A percentile compares a stretch with the other conserved stretches of the same genome.
Evolutionary conservation across 2,329 filamentous ascomycete genomes (phyloP).

Genomic region (Xylaria sp.): DNA sequence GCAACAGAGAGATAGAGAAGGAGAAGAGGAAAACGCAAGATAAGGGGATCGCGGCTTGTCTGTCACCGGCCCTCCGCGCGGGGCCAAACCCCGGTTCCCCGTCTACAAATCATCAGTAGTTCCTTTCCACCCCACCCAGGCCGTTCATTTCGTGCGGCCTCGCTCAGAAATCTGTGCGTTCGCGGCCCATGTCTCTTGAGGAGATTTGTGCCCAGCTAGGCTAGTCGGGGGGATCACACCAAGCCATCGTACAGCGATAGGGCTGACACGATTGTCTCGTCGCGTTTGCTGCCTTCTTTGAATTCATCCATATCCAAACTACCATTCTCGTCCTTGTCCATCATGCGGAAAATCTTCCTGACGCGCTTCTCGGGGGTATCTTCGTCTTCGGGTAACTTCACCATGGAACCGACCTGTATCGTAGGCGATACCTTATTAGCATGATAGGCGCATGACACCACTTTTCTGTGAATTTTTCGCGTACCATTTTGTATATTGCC

Average conservation of each 20-base stretch:
- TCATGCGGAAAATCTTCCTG: slow-evolving; percentile 98
- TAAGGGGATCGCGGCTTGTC: slow-evolving; percentile 10
- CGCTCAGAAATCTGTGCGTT: neutral
- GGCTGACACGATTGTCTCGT: slow-evolving; percentile 98
- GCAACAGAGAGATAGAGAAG: slow-evolving; percentile 12
- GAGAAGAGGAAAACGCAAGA: slow-evolving; percentile 8
- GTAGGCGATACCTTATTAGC: neutral
- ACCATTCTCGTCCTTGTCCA: slow-evolving; percentile 99
- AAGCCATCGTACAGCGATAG: slow-evolving; percentile 95
- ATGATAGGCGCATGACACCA: slow-evolving; percentile 16
- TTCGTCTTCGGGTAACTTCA: slow-evolving; percentile 97
- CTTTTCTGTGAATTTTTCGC: slow-evolving; percentile 19
- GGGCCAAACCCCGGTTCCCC: slow-evolving; percentile 5
- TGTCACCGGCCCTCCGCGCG: slow-evolving; percentile 4
- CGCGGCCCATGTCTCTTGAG: neutral
- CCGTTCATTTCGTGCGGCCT: slow-evolving; percentile 1
- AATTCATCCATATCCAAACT: slow-evolving; percentile 97
- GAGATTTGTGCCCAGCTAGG: slow-evolving; percentile 11
- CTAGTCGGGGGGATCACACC: slow-evolving; percentile 59
- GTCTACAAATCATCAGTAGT: slow-evolving; percentile 18
- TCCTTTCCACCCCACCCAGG: slow-evolving; percentile 6
- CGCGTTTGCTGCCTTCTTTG: slow-evolving; percentile 98
- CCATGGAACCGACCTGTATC: slow-evolving; percentile 91
- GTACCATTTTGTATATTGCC: slow-evolving; percentile 99
- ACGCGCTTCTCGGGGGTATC: slow-evolving; percentile 99